A percentile compares a stretch with the other conserved stretches of the same genome.
phyloP scores from a whole-genome alignment of 2,329 filamentous ascomycete species.

The Aspergillus ochraceoroseus region DNA sequence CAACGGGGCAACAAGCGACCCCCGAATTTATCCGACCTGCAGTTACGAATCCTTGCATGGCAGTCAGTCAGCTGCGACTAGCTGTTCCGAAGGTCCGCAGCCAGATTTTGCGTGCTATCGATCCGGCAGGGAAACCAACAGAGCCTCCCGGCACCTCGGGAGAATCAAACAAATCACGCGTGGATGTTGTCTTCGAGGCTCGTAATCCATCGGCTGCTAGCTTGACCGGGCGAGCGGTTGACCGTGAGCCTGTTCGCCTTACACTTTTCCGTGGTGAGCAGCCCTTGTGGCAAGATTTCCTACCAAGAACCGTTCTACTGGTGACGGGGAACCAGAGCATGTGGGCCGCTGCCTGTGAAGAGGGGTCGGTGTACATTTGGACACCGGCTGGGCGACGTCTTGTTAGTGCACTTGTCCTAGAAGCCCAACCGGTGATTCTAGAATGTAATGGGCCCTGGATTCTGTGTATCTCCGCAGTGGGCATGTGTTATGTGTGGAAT shows the following conservation, averaged over 20 bases:
- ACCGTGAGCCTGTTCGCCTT: slow-evolving; percentile 78
- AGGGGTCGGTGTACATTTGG: slow-evolving; percentile 86
- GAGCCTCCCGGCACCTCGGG: slow-evolving; percentile 37
- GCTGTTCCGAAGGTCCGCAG: slow-evolving; percentile 81
- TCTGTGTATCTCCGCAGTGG: slow-evolving; percentile 80
- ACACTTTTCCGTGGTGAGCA: slow-evolving; percentile 75
- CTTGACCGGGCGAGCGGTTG: slow-evolving; percentile 55
- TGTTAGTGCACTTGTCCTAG: slow-evolving; percentile 76
- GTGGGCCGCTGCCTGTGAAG: slow-evolving; percentile 90
- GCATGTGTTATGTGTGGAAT: slow-evolving; percentile 92
- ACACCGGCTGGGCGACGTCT: slow-evolving; percentile 83
- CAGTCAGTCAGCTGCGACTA: slow-evolving; percentile 75
- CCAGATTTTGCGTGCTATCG: slow-evolving; percentile 75
- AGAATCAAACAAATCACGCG: slow-evolving; percentile 49
- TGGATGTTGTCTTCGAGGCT: slow-evolving; percentile 78
- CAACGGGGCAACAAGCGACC: slow-evolving; percentile 60
- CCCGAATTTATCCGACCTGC: slow-evolving; percentile 86
- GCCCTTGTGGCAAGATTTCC: slow-evolving; percentile 86
- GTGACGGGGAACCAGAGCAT: slow-evolving; percentile 86
- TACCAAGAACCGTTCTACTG: slow-evolving; percentile 80
- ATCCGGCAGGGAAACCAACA: slow-evolving; percentile 48
- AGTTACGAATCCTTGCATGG: slow-evolving; percentile 73
- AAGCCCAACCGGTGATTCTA: slow-evolving; percentile 89
- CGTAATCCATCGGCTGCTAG: slow-evolving; percentile 67
- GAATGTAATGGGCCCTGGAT: slow-evolving; percentile 88